A percentile compares a stretch with the other conserved stretches of the same genome.
These are phyloP conservation scores for Apiospora rasikravindrae DNA, from an alignment of 2,329 filamentous ascomycete species.

Conservation along the genomic window DNA sequence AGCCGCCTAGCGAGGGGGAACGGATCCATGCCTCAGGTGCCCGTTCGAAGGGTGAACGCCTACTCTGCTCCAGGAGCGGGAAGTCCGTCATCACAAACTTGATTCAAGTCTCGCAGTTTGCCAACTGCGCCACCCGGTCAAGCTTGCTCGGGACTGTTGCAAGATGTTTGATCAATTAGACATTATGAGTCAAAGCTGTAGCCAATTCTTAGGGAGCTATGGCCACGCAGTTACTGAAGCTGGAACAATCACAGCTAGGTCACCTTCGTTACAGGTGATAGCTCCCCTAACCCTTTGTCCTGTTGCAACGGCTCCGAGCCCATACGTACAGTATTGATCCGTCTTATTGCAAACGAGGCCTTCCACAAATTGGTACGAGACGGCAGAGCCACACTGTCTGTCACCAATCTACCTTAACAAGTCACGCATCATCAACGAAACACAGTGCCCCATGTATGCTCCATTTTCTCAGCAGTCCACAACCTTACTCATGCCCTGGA, in stretches of 20 bases:
- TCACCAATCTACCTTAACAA: too few relatives aligned
- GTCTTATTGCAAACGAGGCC: too few relatives aligned
- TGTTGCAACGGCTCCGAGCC: too few relatives aligned
- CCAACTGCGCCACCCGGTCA: neutral
- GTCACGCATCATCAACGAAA: neutral
- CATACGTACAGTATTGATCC: too few relatives aligned
- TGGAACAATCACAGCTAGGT: neutral
- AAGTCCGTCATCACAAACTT: neutral
- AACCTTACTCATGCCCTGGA: slow-evolving; percentile 36
- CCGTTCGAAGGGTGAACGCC: neutral
- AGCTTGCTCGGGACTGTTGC: neutral
- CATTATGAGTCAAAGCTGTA: neutral
- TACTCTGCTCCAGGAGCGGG: neutral
- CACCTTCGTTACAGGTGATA: neutral
- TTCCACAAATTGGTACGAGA: too few relatives aligned
- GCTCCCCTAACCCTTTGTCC: neutral
- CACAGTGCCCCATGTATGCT: neutral
- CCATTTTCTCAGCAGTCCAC: neutral
- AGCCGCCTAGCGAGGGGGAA: neutral
- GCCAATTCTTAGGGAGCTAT: neutral
- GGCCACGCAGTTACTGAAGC: neutral
- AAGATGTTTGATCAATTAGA: neutral
- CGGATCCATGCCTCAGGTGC: neutral
- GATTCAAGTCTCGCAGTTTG: neutral
- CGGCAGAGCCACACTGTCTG: too few relatives aligned